Percentiles rank a stretch among this genome's conserved stretches.
Conservation (phyloP, 371 early-diverging fungal species). For the Mortierella sp. region DNA sequence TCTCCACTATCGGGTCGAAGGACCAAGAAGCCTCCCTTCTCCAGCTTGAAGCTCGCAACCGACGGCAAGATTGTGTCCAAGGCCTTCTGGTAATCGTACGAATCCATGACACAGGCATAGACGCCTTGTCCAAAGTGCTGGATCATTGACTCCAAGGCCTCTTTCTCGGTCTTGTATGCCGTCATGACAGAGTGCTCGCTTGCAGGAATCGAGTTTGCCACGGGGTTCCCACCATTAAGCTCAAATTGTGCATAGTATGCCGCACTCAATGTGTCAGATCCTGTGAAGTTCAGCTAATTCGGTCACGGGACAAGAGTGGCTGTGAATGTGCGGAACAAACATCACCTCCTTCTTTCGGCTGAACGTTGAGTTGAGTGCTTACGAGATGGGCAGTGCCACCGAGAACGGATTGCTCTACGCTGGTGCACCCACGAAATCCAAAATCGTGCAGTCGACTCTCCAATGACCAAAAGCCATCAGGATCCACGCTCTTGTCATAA, state of each 20-base stretch:
- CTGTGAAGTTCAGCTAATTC: constrained; percentile 75
- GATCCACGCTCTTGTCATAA: constrained; percentile 73
- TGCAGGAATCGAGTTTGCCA: constrained; percentile 83
- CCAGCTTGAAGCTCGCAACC: constrained; percentile 61
- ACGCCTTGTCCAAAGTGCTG: constrained; percentile 74
- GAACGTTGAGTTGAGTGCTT: constrained; percentile 8
- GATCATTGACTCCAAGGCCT: constrained; percentile 72
- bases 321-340: background rate
- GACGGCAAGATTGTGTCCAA: constrained; percentile 75
- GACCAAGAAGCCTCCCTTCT: constrained; percentile 80
- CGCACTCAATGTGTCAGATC: constrained; percentile 82
- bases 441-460: constrained; percentile 84
- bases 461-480: constrained; percentile 55
- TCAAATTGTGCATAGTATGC: constrained; percentile 79
- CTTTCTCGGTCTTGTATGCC: constrained; percentile 70
- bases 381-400: constrained; percentile 86
- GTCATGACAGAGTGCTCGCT: constrained; percentile 94
- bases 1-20: constrained; percentile 89
- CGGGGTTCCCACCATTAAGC: constrained; percentile 76
- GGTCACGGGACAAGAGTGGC: background rate
- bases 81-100: constrained; percentile 77
- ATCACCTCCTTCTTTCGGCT: background rate
- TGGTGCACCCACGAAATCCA: constrained; percentile 89
- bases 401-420: constrained; percentile 84
- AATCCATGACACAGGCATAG: constrained; percentile 86